Conservation (phyloP, 202 grass and related monocot genomes). For the Bolboschoenoplectus hybrid region DNA sequence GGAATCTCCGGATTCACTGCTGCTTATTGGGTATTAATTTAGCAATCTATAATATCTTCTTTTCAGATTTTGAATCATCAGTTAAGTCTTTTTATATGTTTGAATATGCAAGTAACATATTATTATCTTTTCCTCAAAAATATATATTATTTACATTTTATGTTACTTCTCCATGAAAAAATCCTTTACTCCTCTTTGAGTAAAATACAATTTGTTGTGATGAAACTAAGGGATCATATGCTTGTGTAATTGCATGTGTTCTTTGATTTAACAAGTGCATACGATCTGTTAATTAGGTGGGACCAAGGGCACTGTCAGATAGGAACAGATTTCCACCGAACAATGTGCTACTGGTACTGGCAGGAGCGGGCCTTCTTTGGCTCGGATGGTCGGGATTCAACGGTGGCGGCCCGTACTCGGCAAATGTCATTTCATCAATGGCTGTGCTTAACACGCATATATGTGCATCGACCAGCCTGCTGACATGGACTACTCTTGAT, state of each 20-base stretch:
- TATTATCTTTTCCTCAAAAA: neutral
- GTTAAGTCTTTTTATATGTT: neutral
- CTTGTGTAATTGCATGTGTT: neutral
- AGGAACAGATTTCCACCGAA: slow-evolving; percentile 68
- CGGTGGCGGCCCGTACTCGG: slow-evolving; percentile 64
- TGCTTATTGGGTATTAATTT: slow-evolving; percentile 63
- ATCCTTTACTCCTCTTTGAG: too few relatives aligned
- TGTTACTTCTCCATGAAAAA: too few relatives aligned
- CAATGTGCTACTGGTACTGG: slow-evolving; percentile 71
- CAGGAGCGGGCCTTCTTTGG: slow-evolving; percentile 72
- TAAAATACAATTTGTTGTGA: neutral
- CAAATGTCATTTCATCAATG: slow-evolving; percentile 76
- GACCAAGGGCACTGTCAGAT: slow-evolving; percentile 52
- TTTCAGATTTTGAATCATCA: neutral
- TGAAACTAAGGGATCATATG: neutral
- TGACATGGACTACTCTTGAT: slow-evolving; percentile 73
- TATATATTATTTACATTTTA: too few relatives aligned
- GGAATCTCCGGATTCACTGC: slow-evolving; percentile 61
- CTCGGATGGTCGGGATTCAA: slow-evolving; percentile 83
- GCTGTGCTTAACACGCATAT: slow-evolving; percentile 84
- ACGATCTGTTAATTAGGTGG: slow-evolving; percentile 47
- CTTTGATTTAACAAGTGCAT: slow-evolving; percentile 8
- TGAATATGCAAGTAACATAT: neutral
- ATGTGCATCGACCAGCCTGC: slow-evolving; percentile 65
- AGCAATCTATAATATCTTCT: neutral